A percentile compares a stretch with the other conserved stretches of the same genome.
phyloP scores from a whole-genome alignment of 140 eudicot species.

The Flaveria floridana region DNA sequence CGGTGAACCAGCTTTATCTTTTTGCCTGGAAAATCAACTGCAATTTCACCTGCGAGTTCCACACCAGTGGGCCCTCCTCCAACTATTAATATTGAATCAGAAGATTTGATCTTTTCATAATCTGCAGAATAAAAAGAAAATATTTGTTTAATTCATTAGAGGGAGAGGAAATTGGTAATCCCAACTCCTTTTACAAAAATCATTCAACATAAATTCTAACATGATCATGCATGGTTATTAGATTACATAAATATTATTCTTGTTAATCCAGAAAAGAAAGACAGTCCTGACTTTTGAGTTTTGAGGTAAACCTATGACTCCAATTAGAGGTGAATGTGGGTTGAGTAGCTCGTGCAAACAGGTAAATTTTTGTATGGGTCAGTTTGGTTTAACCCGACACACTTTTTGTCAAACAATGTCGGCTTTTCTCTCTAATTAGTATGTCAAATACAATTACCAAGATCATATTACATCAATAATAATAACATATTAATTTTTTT shows the following conservation, averaged over 20 bases:
- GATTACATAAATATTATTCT: not conserved
- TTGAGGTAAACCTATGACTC: constrained; percentile 2
- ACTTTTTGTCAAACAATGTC: not conserved
- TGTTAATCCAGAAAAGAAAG: not conserved
- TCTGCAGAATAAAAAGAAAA: constrained; percentile 37
- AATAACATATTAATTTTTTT: not conserved
- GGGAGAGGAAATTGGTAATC: not conserved
- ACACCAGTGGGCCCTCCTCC: constrained; percentile 92
- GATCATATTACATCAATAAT: not conserved
- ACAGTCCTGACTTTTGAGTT: not conserved
- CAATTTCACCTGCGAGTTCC: constrained; percentile 76
- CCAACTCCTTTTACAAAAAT: not conserved
- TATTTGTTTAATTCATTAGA: not conserved
- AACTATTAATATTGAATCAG: constrained; percentile 57
- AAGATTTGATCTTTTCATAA: constrained; percentile 55
- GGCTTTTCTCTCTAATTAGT: not conserved
- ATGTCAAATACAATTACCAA: not conserved
- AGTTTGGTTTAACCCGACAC: not conserved
- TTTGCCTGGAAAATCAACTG: constrained; percentile 58
- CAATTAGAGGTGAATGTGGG: not conserved
- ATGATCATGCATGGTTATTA: too few species aligned
- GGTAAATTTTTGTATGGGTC: not conserved
- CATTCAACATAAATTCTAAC: not conserved
- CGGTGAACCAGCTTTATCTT: constrained; percentile 70
- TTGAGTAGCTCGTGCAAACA: not conserved